Percentiles rank a stretch among this genome's conserved stretches.
Conservation (phyloP, 2,329 filamentous ascomycete species). For the Colletotrichum sansevieriae region DNA sequence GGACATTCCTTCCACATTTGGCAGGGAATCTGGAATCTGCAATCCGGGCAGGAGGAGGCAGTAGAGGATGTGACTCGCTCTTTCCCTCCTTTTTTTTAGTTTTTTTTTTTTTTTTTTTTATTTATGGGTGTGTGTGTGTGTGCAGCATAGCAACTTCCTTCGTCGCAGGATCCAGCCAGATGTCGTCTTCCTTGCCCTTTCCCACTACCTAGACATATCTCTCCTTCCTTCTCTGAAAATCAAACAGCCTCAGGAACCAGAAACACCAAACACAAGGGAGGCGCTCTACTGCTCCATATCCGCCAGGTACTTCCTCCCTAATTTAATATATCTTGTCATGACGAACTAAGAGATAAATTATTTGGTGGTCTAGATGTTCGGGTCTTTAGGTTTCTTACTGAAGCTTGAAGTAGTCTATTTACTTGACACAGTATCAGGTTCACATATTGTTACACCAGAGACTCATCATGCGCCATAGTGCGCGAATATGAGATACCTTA, state of each 20-base stretch:
- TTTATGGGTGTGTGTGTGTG: too few relatives aligned
- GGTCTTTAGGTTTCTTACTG: not conserved
- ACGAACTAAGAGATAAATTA: not conserved
- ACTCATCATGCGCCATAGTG: not conserved
- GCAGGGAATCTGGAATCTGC: not conserved
- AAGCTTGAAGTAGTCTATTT: not conserved
- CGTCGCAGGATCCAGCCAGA: too few relatives aligned
- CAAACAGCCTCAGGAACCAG: not conserved
- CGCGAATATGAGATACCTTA: too few relatives aligned
- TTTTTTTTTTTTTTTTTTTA: too few relatives aligned
- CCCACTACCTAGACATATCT: too few relatives aligned
- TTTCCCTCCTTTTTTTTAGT: too few relatives aligned
- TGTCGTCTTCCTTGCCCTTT: too few relatives aligned
- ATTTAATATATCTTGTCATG: not conserved
- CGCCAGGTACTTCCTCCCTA: too few relatives aligned
- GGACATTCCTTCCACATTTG: not conserved
- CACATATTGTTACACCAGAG: constrained; percentile 16
- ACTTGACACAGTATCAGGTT: constrained; percentile 9
- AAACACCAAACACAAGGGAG: not conserved
- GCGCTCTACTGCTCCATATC: not conserved
- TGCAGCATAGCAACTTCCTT: not conserved
- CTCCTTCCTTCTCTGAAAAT: constrained; percentile 6
- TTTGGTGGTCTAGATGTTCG: not conserved
- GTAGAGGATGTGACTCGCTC: not conserved
- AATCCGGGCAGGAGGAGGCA: not conserved